These are phyloP conservation scores for Beauveria australis DNA, from an alignment of 2,329 filamentous ascomycete species.

Conservation along the genomic window DNA sequence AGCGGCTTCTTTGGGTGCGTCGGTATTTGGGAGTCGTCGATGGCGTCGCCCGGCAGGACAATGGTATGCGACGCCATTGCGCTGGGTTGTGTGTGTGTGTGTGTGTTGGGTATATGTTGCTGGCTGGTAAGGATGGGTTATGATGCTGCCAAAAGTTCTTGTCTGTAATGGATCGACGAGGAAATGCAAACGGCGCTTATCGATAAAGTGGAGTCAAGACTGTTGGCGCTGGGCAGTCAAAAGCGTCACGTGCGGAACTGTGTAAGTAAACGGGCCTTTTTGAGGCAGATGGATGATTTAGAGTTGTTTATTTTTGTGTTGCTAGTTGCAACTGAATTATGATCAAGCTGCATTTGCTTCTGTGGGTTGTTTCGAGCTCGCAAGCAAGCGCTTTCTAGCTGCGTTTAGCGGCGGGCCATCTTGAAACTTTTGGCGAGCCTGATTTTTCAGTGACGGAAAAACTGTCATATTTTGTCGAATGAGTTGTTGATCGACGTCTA, in stretches of 20 bases:
- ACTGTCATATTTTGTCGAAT: too few species aligned
- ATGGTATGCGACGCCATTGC: conserved; percentile 53
- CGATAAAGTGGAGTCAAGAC: not conserved
- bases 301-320: too few species aligned
- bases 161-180: not conserved
- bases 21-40: conserved; percentile 60
- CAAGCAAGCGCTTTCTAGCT: too few species aligned
- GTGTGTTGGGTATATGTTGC: not conserved
- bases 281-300: too few species aligned
- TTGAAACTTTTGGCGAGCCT: too few species aligned
- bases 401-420: too few species aligned
- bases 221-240: not conserved
- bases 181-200: not conserved
- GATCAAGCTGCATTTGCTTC: too few species aligned
- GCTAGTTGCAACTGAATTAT: too few species aligned
- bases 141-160: not conserved
- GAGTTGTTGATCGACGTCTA: too few species aligned
- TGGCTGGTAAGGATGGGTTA: not conserved
- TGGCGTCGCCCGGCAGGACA: conserved; percentile 73
- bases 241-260: not conserved
- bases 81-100: not conserved
- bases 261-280: not conserved
- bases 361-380: too few species aligned
- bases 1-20: conserved; percentile 61
- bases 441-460: too few species aligned